phyloP scores from a whole-genome alignment of 371 early-diverging fungal genomes.

The Massospora cicadina region DNA sequence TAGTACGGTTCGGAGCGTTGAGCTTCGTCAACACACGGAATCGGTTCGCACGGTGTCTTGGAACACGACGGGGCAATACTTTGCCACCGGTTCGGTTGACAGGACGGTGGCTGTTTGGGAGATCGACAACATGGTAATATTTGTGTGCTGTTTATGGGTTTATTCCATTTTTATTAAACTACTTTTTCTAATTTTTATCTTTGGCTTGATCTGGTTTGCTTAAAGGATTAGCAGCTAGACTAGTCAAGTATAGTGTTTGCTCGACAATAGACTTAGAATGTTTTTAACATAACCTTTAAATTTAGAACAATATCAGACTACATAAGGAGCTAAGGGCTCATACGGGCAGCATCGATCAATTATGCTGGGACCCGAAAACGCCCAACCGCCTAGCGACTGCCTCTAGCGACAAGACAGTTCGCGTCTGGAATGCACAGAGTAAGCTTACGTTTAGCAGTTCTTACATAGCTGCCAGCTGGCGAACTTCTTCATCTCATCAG shows the following conservation, averaged over 20 bases:
- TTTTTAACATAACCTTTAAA: neutral
- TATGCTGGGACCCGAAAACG: constrained; percentile 73
- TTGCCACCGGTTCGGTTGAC: constrained; percentile 48
- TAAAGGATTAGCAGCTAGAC: too few species aligned
- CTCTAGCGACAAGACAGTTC: constrained; percentile 93
- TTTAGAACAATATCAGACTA: neutral
- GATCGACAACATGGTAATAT: constrained; percentile 33
- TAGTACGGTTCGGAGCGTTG: neutral
- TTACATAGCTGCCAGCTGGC: constrained; percentile 22
- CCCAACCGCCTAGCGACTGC: constrained; percentile 86
- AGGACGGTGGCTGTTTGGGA: constrained; percentile 49
- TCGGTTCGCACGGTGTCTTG: constrained; percentile 45
- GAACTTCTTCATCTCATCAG: constrained; percentile 37
- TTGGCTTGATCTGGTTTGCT: neutral
- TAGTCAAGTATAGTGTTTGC: too few species aligned
- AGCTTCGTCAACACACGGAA: constrained; percentile 15
- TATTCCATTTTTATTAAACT: neutral
- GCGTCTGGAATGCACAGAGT: constrained; percentile 66
- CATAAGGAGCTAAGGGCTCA: constrained; percentile 42
- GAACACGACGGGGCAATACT: constrained; percentile 40
- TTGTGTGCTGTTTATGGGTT: constrained; percentile 4
- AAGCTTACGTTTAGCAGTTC: neutral
- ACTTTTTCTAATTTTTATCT: neutral
- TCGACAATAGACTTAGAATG: too few species aligned
- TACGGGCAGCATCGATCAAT: constrained; percentile 64